Base-by-base conservation (phyloP, 345 rosid species). In the Durio zibethinus region DNA sequence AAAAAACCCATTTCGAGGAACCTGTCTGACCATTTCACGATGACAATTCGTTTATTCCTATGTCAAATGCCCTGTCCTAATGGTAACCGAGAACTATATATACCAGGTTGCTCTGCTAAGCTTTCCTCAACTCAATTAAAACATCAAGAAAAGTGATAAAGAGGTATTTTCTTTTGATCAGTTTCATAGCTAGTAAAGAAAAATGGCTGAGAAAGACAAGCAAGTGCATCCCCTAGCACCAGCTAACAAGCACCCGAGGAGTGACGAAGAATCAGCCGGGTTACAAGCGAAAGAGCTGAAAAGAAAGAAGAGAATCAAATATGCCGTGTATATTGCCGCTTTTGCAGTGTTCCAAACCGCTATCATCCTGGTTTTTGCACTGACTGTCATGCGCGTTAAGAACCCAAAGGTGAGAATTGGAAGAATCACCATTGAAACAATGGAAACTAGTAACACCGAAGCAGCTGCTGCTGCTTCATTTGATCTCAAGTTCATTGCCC, bases 401-500 rank as follows among this genome's bases (percentile, higher is more conserved):
- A 68, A 42, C 66, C 66, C 66, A 4, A 61, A 61, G 40, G 40
- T 29, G 15, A 61, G 66, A 15, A 14, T 61, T 20, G 73, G 73
- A 5, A 43, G 5, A 68, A 4, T 43, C 54, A 5, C 52, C 18
- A 12, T 68, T 43, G 20, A 68, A 43, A 43, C 20, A 11, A 38
- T 68, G 52, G 20, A 42, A 23, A 68, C 73, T 43, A 68, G 11
- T 25, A 68, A n/a, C 31, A 68, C 15, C 15, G 50, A 2, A 21
- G 9, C 18, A 3, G 29, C 36, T n/a, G n/a, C n/a, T n/a, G n/a
- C n/a, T 14, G 76, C 89, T 6, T 78, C 75, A 1, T 40, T 86
- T 61, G 84, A 61, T 48, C 75, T 70, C 61, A 81, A 82, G 1
- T 71, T 87, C 3, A 45, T 59, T 4, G 73, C 86, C 0, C 84